Conservation (phyloP, 2,329 filamentous ascomycete species). For the Niveomyces coronatus region DNA sequence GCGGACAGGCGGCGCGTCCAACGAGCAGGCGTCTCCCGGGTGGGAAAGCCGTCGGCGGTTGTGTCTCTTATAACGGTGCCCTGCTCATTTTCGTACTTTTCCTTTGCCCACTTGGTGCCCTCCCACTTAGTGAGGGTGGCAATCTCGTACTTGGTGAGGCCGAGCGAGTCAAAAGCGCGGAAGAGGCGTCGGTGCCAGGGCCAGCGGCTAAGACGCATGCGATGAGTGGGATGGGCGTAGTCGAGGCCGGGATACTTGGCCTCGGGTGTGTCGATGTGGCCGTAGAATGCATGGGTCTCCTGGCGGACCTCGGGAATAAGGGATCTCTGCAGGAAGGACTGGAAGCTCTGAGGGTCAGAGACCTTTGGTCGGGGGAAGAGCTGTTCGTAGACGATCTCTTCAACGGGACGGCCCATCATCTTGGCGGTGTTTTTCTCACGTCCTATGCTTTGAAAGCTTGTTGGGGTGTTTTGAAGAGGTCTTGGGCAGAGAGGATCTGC, state of each 20-base stretch:
- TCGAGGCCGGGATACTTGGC: slow-evolving; percentile 75
- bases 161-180: slow-evolving; percentile 60
- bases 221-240: slow-evolving; percentile 63
- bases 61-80: slow-evolving; percentile 61
- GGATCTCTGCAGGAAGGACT: slow-evolving; percentile 56
- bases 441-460: background rate
- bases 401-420: slow-evolving; percentile 64
- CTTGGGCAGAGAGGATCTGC: background rate
- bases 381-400: slow-evolving; percentile 62
- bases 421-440: slow-evolving; percentile 16
- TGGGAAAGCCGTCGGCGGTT: slow-evolving; percentile 55
- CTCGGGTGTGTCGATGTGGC: slow-evolving; percentile 67
- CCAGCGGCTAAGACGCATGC: slow-evolving; percentile 67
- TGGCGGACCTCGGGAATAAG: slow-evolving; percentile 70
- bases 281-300: slow-evolving; percentile 70
- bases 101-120: slow-evolving; percentile 73
- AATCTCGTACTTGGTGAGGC: slow-evolving; percentile 61
- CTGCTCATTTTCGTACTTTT: slow-evolving; percentile 68
- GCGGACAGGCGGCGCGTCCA: slow-evolving; percentile 15
- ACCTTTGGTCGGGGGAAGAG: slow-evolving; percentile 61
- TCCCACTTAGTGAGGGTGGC: slow-evolving; percentile 68
- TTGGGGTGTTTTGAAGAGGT: background rate
- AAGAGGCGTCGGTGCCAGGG: slow-evolving; percentile 69
- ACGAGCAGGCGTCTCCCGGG: slow-evolving; percentile 44
- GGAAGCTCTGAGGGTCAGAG: slow-evolving; percentile 62